Conservation (phyloP, 805 yeast species). For the Candida orba region DNA sequence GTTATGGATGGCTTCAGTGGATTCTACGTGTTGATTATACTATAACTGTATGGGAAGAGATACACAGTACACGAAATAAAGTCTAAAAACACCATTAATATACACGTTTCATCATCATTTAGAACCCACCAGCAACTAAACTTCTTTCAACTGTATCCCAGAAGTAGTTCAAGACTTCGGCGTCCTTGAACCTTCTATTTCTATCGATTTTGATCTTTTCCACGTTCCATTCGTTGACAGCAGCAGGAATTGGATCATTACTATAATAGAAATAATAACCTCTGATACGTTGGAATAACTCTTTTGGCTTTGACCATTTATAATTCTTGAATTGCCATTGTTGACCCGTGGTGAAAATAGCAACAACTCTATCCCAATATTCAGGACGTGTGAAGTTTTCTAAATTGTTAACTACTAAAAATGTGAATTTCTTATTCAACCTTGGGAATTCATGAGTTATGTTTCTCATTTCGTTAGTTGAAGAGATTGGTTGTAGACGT, state of each 20-base stretch:
- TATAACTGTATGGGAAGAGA: too few relatives aligned
- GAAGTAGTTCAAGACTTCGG: constrained; percentile 74
- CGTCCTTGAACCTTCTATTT: constrained; percentile 77
- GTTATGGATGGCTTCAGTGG: too few relatives aligned
- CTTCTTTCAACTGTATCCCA: constrained; percentile 76
- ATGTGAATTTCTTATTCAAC: constrained; percentile 48
- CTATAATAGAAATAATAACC: constrained; percentile 75
- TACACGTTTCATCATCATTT: background rate
- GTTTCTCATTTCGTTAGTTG: constrained; percentile 31
- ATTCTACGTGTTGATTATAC: too few relatives aligned
- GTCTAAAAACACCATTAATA: too few relatives aligned
- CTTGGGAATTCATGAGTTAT: constrained; percentile 49
- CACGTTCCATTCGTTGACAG: constrained; percentile 84
- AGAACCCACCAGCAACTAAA: constrained; percentile 3
- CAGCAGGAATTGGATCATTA: constrained; percentile 73
- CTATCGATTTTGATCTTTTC: constrained; percentile 72
- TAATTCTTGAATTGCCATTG: constrained; percentile 92
- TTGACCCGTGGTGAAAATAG: constrained; percentile 95
- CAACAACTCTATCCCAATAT: constrained; percentile 96
- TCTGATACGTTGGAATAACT: constrained; percentile 71
- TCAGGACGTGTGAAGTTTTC: constrained; percentile 88
- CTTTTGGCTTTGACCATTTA: constrained; percentile 74
- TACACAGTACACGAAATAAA: too few relatives aligned
- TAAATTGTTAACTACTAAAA: constrained; percentile 81
- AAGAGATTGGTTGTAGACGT: constrained; percentile 26